phyloP scores from a whole-genome alignment of 2,329 filamentous ascomycete genomes.

The Arthrinium puccinioides region DNA sequence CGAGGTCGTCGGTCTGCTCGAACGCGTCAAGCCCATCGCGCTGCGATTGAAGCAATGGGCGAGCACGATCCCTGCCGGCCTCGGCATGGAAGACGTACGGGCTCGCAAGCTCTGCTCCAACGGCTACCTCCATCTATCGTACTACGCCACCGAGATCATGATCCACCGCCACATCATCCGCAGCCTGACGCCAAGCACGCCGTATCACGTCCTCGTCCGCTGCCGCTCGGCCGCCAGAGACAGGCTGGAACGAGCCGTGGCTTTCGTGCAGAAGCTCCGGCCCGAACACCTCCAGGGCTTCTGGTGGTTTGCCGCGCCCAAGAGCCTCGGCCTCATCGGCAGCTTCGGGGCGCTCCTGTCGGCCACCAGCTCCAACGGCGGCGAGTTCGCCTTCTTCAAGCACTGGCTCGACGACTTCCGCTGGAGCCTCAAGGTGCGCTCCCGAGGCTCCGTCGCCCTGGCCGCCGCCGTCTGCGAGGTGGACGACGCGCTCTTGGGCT shows the following conservation, averaged over 20 bases:
- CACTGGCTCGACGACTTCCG: neutral
- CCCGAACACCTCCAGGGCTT: neutral
- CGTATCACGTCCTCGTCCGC: constrained; percentile 9
- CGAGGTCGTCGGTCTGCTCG: constrained; percentile 3
- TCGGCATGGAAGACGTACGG: constrained; percentile 16
- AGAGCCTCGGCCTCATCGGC: neutral
- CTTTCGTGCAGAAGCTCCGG: neutral
- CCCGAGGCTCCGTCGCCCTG: neutral
- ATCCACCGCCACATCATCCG: constrained; percentile 42
- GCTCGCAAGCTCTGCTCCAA: constrained; percentile 21
- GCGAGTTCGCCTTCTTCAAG: neutral
- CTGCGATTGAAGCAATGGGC: constrained; percentile 16
- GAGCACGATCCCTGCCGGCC: constrained; percentile 9
- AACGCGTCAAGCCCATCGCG: constrained; percentile 24
- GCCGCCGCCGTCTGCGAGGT: neutral
- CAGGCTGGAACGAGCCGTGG: constrained; percentile 16
- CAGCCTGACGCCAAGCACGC: constrained; percentile 26
- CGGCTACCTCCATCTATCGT: constrained; percentile 42
- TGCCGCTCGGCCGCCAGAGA: constrained; percentile 30
- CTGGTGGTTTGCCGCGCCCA: neutral
- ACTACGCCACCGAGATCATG: constrained; percentile 43
- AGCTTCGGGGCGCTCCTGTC: neutral
- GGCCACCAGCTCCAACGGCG: neutral
- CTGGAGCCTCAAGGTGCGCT: neutral
- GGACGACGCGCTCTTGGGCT: neutral